Conservation (phyloP, 768 basidiomycete genomes). For the Suillus cothurnatus region DNA sequence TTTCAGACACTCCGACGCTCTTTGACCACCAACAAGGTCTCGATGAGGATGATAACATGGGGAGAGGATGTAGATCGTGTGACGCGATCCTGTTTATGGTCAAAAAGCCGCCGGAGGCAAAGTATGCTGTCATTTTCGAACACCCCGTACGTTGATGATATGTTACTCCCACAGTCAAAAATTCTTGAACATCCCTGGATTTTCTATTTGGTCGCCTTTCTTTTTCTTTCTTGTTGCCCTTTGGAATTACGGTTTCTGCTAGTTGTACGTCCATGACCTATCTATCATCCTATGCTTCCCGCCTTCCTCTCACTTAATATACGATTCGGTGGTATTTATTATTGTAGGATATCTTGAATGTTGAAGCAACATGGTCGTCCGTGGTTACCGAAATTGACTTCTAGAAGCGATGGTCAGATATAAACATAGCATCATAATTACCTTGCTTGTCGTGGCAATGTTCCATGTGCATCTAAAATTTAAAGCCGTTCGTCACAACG, state of each 20-base stretch:
- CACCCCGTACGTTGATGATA: neutral
- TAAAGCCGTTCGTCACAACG: neutral
- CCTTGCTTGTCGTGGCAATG: neutral
- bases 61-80: slow-evolving; percentile 16
- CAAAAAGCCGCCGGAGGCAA: slow-evolving; percentile 27
- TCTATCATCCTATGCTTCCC: slow-evolving; percentile 11
- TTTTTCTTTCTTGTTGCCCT: neutral
- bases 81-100: slow-evolving; percentile 33
- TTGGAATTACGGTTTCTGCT: neutral
- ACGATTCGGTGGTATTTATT: slow-evolving; percentile 2
- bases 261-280: neutral
- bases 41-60: slow-evolving; percentile 10
- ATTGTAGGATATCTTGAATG: slow-evolving; percentile 11
- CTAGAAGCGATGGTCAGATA: neutral
- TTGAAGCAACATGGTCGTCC: neutral
- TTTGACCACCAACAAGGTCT: slow-evolving; percentile 36
- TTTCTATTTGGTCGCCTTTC: neutral
- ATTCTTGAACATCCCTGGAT: neutral
- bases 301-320: slow-evolving; percentile 9
- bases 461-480: neutral
- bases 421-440: neutral
- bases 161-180: neutral
- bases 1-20: slow-evolving; percentile 23
- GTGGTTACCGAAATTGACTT: neutral
- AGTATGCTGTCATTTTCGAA: slow-evolving; percentile 23